A percentile compares a stretch with the other conserved stretches of the same genome.
Evolutionary conservation across 371 early-diverging fungal species (phyloP).

Genomic region (Saksenaea vasiformis): DNA sequence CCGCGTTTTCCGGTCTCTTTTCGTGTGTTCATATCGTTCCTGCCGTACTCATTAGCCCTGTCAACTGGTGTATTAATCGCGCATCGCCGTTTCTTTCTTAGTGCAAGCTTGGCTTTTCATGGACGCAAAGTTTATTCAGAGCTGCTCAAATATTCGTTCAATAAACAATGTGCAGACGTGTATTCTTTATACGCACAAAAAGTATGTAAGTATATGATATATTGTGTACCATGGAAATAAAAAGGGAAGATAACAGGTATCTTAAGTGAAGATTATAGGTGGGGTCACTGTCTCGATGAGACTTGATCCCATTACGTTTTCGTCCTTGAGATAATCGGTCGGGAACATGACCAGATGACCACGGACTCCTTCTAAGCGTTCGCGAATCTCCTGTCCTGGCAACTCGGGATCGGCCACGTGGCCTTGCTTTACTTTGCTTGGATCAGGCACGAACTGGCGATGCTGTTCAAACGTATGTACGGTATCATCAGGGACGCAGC

Average conservation of each 20-base stretch:
- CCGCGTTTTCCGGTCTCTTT: too few species aligned
- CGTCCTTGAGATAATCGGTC: constrained; percentile 71
- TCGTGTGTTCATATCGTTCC: too few species aligned
- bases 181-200: background rate
- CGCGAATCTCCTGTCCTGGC: constrained; percentile 35
- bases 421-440: constrained; percentile 46
- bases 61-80: too few species aligned
- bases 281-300: constrained; percentile 59
- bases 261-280: constrained; percentile 60
- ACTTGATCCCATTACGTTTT: constrained; percentile 64
- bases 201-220: background rate
- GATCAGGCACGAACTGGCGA: constrained; percentile 57
- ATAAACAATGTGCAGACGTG: too few species aligned
- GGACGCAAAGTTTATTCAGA: too few species aligned
- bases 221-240: background rate
- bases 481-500: constrained; percentile 85
- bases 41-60: too few species aligned
- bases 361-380: constrained; percentile 43
- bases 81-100: too few species aligned
- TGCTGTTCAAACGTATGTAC: constrained; percentile 63
- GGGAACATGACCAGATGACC: constrained; percentile 81
- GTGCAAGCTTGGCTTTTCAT: too few species aligned
- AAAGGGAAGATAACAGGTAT: constrained; percentile 1
- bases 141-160: too few species aligned
- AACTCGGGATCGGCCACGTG: constrained; percentile 56